Percentiles rank a stretch among this genome's conserved stretches.
Conservation (phyloP, 2,329 filamentous ascomycete species). For the Xylaria hypoxylon region DNA sequence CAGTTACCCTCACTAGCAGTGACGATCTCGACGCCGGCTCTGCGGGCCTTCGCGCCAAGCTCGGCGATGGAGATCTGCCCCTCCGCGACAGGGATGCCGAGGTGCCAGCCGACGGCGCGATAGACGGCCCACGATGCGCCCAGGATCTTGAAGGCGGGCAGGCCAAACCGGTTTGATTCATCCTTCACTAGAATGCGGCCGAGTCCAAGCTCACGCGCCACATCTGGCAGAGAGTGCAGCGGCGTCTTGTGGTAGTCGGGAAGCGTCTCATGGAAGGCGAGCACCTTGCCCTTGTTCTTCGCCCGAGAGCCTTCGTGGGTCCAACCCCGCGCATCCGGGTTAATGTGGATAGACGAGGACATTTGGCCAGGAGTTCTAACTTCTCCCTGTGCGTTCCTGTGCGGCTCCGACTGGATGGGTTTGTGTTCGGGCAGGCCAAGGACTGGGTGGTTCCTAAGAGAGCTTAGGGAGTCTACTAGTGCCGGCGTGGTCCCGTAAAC, state of each 20-base stretch:
- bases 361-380: constrained; percentile 21
- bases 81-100: constrained; percentile 56
- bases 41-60: constrained; percentile 41
- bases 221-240: constrained; percentile 39
- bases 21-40: constrained; percentile 53
- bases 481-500: constrained; percentile 34
- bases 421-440: background rate
- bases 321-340: constrained; percentile 43
- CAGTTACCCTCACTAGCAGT: constrained; percentile 82
- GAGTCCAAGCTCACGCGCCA: constrained; percentile 68
- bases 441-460: constrained; percentile 19
- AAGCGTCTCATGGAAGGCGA: constrained; percentile 45
- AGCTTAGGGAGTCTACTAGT: constrained; percentile 32
- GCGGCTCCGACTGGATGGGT: constrained; percentile 1
- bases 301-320: constrained; percentile 32
- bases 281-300: constrained; percentile 38
- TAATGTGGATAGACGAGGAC: constrained; percentile 43
- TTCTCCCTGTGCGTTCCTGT: background rate
- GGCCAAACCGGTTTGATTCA: constrained; percentile 73
- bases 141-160: constrained; percentile 83
- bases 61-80: constrained; percentile 40
- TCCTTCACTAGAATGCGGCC: constrained; percentile 74
- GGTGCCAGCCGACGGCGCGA: constrained; percentile 62
- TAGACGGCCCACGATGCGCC: constrained; percentile 81
- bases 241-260: constrained; percentile 46